Percentiles rank a stretch among this genome's conserved stretches.
These are phyloP conservation scores for Candida maesae DNA, from an alignment of 805 yeast species.

Conservation along the genomic window DNA sequence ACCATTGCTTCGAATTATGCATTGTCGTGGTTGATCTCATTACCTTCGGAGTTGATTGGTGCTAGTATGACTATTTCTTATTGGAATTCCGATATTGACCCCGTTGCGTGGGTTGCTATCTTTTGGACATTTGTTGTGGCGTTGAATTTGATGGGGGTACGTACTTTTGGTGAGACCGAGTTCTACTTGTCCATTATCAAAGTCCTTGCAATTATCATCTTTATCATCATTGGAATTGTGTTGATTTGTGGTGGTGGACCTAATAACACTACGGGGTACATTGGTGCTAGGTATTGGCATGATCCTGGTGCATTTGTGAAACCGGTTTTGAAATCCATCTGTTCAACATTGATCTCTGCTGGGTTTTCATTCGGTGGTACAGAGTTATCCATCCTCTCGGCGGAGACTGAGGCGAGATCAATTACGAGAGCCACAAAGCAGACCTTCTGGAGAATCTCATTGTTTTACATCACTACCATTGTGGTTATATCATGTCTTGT, in stretches of 20 bases:
- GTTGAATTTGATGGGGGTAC: constrained; percentile 49
- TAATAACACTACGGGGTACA: constrained; percentile 34
- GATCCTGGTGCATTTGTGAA: constrained; percentile 51
- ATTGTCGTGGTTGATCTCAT: constrained; percentile 51
- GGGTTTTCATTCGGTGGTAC: constrained; percentile 77
- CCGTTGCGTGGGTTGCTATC: constrained; percentile 59
- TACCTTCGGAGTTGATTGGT: constrained; percentile 60
- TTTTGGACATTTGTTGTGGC: constrained; percentile 45
- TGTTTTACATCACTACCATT: constrained; percentile 62
- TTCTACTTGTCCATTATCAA: constrained; percentile 43
- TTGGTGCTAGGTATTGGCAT: constrained; percentile 43
- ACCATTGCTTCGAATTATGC: constrained; percentile 52
- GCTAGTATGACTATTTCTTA: constrained; percentile 53
- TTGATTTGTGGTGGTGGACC: constrained; percentile 46
- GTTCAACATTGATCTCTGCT: constrained; percentile 71
- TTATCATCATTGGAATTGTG: constrained; percentile 48
- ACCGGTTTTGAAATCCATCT: constrained; percentile 63
- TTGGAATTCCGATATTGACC: constrained; percentile 45
- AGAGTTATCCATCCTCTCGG: constrained; percentile 70
- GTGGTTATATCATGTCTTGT: constrained; percentile 64
- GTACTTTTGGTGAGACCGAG: constrained; percentile 54
- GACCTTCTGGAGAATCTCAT: constrained; percentile 75
- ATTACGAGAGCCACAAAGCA: constrained; percentile 60
- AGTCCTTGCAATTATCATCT: constrained; percentile 42
- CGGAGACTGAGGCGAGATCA: constrained; percentile 72